phyloP scores from a whole-genome alignment of 2,329 filamentous ascomycete species.

The Fusarium falciforme region DNA sequence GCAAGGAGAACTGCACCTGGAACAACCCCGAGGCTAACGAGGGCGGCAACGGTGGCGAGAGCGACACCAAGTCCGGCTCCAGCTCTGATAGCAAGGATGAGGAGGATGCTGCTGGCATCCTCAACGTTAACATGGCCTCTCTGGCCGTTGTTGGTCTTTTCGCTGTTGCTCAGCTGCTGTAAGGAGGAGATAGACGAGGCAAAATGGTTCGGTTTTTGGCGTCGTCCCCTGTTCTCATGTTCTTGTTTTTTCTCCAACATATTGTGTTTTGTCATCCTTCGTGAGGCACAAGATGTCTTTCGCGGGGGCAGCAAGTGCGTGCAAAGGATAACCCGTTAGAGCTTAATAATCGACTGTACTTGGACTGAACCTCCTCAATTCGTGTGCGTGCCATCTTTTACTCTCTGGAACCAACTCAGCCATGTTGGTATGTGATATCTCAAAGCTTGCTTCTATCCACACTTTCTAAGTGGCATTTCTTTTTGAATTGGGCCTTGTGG shows the following conservation, averaged over 20 bases:
- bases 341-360: conserved; percentile 59
- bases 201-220: conserved; percentile 49
- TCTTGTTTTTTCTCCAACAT: conserved; percentile 50
- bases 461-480: not conserved
- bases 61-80: conserved; percentile 40
- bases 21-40: conserved; percentile 65
- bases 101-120: conserved; percentile 57
- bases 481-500: not conserved
- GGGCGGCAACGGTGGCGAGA: conserved; percentile 49
- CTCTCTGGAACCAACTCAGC: not conserved
- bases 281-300: conserved; percentile 43
- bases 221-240: conserved; percentile 51
- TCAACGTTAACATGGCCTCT: conserved; percentile 60
- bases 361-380: conserved; percentile 38
- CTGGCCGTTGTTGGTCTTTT: conserved; percentile 61
- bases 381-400: not conserved
- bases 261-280: conserved; percentile 48
- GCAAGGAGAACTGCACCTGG: conserved; percentile 60
- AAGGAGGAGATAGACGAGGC: conserved; percentile 50
- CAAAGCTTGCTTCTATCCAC: not conserved
- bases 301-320: conserved; percentile 42
- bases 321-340: conserved; percentile 52
- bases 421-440: not conserved
- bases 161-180: conserved; percentile 64
- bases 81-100: conserved; percentile 44